Evolutionary conservation across 2,329 filamentous ascomycete species (phyloP).

Genomic region (Sporothrix mexicana): DNA sequence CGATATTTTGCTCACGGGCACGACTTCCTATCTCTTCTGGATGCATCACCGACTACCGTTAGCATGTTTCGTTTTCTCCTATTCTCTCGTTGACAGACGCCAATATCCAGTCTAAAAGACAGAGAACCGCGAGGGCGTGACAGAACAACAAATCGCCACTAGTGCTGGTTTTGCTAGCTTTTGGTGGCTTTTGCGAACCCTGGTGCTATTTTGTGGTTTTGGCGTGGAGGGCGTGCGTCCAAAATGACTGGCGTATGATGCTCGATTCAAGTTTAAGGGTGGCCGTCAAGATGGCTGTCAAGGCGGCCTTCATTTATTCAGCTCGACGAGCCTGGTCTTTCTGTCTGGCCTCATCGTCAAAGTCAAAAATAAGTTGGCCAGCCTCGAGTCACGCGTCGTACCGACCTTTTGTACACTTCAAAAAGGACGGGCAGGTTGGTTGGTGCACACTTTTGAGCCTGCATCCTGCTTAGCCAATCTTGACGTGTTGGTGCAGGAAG

Average conservation of each 20-base stretch:
- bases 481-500: slow-evolving; percentile 1
- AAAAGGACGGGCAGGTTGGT: not conserved
- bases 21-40: not conserved
- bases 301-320: not conserved
- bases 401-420: not conserved
- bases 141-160: not conserved
- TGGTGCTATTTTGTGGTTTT: not conserved
- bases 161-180: not conserved
- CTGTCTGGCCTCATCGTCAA: not conserved
- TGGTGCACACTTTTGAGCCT: not conserved
- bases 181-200: not conserved
- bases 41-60: not conserved
- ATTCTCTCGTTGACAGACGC: not conserved
- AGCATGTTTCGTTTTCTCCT: not conserved
- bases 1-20: not conserved
- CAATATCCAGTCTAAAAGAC: not conserved
- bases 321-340: not conserved
- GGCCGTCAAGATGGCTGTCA: not conserved
- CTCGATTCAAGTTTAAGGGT: not conserved
- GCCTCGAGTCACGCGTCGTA: slow-evolving; percentile 7
- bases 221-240: not conserved
- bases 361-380: not conserved
- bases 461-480: not conserved
- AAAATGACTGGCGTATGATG: slow-evolving; percentile 1
- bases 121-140: not conserved